phyloP scores from a whole-genome alignment of 2,329 filamentous ascomycete species.

The Sporothrix luriei region DNA sequence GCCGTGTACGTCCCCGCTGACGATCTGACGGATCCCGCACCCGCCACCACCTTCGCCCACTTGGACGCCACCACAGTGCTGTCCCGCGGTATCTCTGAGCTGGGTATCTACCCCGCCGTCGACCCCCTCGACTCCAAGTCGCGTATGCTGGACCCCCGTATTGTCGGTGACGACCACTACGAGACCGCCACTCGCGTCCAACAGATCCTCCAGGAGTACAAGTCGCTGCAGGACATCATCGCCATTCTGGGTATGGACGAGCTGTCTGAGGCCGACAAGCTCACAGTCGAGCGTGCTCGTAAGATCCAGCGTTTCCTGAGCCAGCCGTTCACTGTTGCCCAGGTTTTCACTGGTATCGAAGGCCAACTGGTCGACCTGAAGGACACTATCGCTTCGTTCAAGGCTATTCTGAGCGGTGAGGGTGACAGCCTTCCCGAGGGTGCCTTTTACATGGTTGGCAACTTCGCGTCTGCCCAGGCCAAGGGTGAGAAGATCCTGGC shows the following conservation, averaged over 20 bases:
- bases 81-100: slow-evolving; percentile 99
- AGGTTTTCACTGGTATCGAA: slow-evolving; percentile 90
- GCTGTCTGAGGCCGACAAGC: slow-evolving; percentile 97
- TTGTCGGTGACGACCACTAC: slow-evolving; percentile 98
- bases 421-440: slow-evolving; percentile 93
- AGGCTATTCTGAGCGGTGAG: slow-evolving; percentile 93
- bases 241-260: slow-evolving; percentile 99
- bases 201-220: slow-evolving; percentile 99
- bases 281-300: slow-evolving; percentile 99
- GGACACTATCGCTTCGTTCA: slow-evolving; percentile 97
- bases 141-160: slow-evolving; percentile 98
- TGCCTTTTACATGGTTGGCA: slow-evolving; percentile 97
- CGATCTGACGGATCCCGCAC: slow-evolving; percentile 99
- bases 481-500: slow-evolving; percentile 99
- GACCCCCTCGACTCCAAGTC: slow-evolving; percentile 99
- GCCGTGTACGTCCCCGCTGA: slow-evolving; percentile 99
- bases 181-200: slow-evolving; percentile 90
- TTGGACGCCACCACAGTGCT: slow-evolving; percentile 99
- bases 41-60: slow-evolving; percentile 98
- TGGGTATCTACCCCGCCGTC: slow-evolving; percentile 99
- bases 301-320: slow-evolving; percentile 99
- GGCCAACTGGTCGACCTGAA: slow-evolving; percentile 96
- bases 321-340: slow-evolving; percentile 91
- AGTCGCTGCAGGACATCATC: slow-evolving; percentile 99
- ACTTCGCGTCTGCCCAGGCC: slow-evolving; percentile 85